Evolutionary conservation across 345 rosid genomes (phyloP).

Genomic region (Chamaenerion angustifolium): DNA sequence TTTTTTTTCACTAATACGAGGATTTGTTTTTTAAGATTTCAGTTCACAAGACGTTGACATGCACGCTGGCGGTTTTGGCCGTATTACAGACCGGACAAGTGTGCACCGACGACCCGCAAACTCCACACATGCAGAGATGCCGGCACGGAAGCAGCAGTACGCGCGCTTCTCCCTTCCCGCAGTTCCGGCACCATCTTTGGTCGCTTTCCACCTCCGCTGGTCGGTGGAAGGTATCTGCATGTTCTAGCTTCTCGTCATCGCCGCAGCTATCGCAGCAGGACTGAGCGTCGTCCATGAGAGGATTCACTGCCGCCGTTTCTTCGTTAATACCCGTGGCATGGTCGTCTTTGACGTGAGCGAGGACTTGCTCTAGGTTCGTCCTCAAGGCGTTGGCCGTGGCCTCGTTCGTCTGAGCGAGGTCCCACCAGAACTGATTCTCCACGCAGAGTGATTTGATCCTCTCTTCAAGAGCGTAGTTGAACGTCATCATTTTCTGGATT

Average conservation of each 20-base stretch:
- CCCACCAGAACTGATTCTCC: conserved; percentile 82
- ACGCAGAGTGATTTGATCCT: conserved; percentile 38
- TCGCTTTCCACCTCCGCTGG: conserved; percentile 4
- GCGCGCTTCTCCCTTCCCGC: conserved; percentile 51
- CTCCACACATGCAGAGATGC: conserved; percentile 63
- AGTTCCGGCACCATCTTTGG: conserved; percentile 41
- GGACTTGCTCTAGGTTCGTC: conserved; percentile 50
- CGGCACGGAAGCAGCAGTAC: conserved; percentile 78
- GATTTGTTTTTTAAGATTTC: no score
- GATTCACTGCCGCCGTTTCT: background rate
- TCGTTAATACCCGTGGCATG: conserved; percentile 5
- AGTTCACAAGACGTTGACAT: conserved; percentile 42
- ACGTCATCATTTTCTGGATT: conserved; percentile 40
- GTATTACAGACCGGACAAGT: conserved; percentile 68
- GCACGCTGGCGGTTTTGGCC: conserved; percentile 49
- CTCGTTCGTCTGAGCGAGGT: conserved; percentile 63
- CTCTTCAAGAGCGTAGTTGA: conserved; percentile 66
- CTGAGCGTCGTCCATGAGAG: conserved; percentile 40
- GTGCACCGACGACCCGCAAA: conserved; percentile 43
- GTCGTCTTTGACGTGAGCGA: conserved; percentile 24
- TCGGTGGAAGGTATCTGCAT: no score
- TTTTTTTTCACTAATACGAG: no score
- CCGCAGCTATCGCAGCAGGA: conserved; percentile 55
- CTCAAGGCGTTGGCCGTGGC: conserved; percentile 68
- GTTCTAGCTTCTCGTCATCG: background rate